Percentiles rank a stretch among this genome's conserved stretches.
These are phyloP conservation scores for Tetracentron sinense DNA, from an alignment of 164 flowering plant species.

Conservation along the genomic window DNA sequence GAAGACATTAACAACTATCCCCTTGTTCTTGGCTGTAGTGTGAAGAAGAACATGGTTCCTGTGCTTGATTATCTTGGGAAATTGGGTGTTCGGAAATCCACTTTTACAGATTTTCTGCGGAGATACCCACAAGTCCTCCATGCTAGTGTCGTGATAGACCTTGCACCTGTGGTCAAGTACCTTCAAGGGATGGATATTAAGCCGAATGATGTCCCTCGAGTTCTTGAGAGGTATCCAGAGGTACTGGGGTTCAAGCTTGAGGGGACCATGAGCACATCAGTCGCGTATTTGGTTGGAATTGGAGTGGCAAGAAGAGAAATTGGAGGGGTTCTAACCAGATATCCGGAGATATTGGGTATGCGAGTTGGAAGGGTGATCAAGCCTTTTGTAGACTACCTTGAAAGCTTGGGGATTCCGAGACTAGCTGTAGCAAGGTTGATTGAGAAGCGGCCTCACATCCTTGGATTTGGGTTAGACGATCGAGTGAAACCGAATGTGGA, in stretches of 20 bases:
- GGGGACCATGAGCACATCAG: conserved; percentile 99
- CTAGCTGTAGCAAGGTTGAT: conserved; percentile 82
- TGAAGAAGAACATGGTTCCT: conserved; percentile 94
- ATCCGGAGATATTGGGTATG: conserved; percentile 91
- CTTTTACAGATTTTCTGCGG: conserved; percentile 65
- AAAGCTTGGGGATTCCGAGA: conserved; percentile 64
- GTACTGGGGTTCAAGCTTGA: conserved; percentile 90
- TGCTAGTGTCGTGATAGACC: conserved; percentile 90
- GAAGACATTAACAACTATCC: conserved; percentile 92
- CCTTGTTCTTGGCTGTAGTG: conserved; percentile 94
- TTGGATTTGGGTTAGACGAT: conserved; percentile 74
- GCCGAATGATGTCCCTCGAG: conserved; percentile 68
- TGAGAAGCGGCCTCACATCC: conserved; percentile 78
- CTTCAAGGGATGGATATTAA: conserved; percentile 91
- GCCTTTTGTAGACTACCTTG: conserved; percentile 88
- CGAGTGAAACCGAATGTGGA: conserved; percentile 69
- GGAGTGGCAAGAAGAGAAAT: conserved; percentile 92
- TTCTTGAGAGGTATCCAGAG: conserved; percentile 86
- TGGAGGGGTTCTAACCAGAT: conserved; percentile 64
- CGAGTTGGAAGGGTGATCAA: conserved; percentile 85
- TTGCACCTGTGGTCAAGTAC: conserved; percentile 84
- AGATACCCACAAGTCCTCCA: conserved; percentile 95
- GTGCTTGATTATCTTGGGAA: conserved; percentile 95
- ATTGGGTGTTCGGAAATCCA: conserved; percentile 73
- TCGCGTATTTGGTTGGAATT: conserved; percentile 90